These are phyloP conservation scores for Bauhinia variegata DNA, from an alignment of 306 rosid species.

Conservation along the genomic window DNA sequence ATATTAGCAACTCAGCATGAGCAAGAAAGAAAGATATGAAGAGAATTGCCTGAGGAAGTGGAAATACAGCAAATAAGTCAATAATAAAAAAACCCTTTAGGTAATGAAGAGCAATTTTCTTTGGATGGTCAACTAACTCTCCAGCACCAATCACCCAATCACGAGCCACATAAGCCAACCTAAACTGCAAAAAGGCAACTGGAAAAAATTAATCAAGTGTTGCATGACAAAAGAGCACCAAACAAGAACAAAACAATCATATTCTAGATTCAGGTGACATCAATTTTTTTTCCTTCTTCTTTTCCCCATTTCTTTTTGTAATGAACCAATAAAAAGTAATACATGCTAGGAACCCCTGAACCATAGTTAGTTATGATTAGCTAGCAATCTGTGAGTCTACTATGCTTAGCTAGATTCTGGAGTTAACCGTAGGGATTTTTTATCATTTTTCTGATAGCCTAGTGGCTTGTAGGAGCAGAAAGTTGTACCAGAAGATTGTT, in stretches of 20 bases:
- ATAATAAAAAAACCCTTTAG: constrained; percentile 57
- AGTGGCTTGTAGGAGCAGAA: too few relatives aligned
- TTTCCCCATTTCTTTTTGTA: too few relatives aligned
- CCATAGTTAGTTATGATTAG: too few relatives aligned
- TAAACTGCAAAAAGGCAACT: constrained; percentile 60
- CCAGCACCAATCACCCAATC: constrained; percentile 95
- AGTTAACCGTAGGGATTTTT: too few relatives aligned
- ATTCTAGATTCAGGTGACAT: too few relatives aligned
- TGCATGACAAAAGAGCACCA: constrained; percentile 15
- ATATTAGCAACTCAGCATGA: not conserved
- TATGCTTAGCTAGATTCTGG: too few relatives aligned
- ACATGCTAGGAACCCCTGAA: too few relatives aligned
- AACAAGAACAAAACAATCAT: constrained; percentile 2
- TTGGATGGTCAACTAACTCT: constrained; percentile 79
- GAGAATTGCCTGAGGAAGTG: constrained; percentile 81
- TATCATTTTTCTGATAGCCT: too few relatives aligned
- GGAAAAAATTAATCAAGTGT: constrained; percentile 2
- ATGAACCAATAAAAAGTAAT: not conserved
- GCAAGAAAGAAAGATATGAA: constrained; percentile 3
- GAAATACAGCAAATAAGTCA: constrained; percentile 67
- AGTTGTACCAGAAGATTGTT: too few relatives aligned
- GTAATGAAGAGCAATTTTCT: constrained; percentile 69
- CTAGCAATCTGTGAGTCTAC: too few relatives aligned
- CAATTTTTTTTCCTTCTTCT: too few relatives aligned
- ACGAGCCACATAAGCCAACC: constrained; percentile 86